phyloP scores from a whole-genome alignment of 805 yeast genomes.

The Yarrowia keelungensis region DNA sequence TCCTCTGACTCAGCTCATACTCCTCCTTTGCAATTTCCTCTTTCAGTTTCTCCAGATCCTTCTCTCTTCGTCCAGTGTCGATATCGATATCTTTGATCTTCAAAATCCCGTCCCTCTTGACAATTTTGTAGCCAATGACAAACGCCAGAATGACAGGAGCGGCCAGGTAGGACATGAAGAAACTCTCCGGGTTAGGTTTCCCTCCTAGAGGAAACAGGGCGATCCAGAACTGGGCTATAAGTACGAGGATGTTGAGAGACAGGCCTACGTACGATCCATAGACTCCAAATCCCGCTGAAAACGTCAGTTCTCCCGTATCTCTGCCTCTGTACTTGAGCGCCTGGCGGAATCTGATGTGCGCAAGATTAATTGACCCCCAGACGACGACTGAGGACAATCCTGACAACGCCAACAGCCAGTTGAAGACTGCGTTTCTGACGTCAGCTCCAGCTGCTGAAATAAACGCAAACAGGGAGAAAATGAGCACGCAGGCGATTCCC shows the following conservation, averaged over 20 bases:
- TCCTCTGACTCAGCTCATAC: neutral
- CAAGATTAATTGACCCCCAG: constrained; percentile 9
- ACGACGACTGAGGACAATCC: constrained; percentile 8
- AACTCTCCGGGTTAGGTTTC: neutral
- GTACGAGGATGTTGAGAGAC: neutral
- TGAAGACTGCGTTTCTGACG: neutral
- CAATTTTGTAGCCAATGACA: constrained; percentile 6
- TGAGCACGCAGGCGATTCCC: neutral
- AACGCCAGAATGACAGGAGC: constrained; percentile 10
- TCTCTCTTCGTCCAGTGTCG: constrained; percentile 16
- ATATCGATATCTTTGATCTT: constrained; percentile 1
- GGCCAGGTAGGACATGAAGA: constrained; percentile 10
- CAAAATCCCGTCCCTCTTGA: constrained; percentile 15
- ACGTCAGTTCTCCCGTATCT: constrained; percentile 8
- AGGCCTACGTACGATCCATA: constrained; percentile 10
- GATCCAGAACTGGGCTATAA: constrained; percentile 21
- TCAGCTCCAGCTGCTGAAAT: constrained; percentile 8
- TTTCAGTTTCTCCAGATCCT: constrained; percentile 14
- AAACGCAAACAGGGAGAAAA: constrained; percentile 18
- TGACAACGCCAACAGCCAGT: constrained; percentile 14
- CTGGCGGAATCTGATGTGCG: constrained; percentile 23
- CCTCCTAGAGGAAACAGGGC: constrained; percentile 6
- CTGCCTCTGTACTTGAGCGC: constrained; percentile 18
- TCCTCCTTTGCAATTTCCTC: constrained; percentile 10
- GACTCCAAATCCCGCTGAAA: constrained; percentile 10